Base-by-base conservation (phyloP, 495 filamentous ascomycete genomes). In the Corynascus novoguineensis region DNA sequence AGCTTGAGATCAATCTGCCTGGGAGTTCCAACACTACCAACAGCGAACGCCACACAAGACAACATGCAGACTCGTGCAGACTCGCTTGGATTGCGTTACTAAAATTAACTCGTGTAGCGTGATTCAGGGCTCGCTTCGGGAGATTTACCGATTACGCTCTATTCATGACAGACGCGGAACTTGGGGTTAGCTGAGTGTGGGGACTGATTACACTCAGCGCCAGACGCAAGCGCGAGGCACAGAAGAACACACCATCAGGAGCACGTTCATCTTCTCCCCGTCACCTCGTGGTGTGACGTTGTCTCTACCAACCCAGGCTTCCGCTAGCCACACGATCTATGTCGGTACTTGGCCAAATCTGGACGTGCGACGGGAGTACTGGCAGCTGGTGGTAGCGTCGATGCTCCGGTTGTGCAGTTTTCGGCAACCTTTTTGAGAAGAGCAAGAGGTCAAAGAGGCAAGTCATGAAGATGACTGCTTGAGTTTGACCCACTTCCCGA, bases 321-420 rank as follows among this genome's bases (percentile, higher is more conserved):
- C 8, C 28, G 27, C 45, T 41, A 21, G 24, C 44, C 45, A 45
- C 35, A 24, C 10, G 35, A 48, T 24, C 44, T 14, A 31, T 41
- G 40, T 50, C 42, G 50, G 46, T 53, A 56, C 58, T 60, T 60
- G 58, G 37, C 53, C 53, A 28, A 12, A 60, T 56, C 14, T 19
- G 58, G 57, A 41, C 22, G 31, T 3, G 40, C 27, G 19, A n/a
- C 9, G 53, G 32, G 42, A 29, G 24, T 22, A 15, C 37, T 56
- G 53, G 52, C 41, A 21, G 29, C 22, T n/a, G 40, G 46, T 28
- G 40, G 52, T 53, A 35, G 52, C 52, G 53, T 57, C 60, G 19
- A 50, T 55, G 52, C 22, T 47, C 28, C 52, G n/a, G 40, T 27
- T n/a, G 14, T 55, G 31, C 41, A 38, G 42, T 42, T 53, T n/a